Evolutionary conservation across 2,329 filamentous ascomycete genomes (phyloP).

Genomic region (Neocucurbitaria cava): DNA sequence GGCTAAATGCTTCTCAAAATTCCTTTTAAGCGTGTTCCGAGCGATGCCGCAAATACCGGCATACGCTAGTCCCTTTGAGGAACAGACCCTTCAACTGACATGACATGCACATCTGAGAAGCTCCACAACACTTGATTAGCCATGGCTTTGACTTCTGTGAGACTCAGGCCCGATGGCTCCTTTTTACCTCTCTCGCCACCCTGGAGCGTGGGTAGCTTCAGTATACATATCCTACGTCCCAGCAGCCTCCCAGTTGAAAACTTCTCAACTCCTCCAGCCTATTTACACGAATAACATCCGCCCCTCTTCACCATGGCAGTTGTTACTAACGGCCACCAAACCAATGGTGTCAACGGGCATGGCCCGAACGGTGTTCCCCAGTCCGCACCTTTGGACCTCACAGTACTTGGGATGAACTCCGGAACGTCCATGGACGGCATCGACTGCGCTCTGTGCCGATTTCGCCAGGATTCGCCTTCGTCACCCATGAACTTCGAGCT

Average conservation of each 20-base stretch:
- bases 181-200: too few relatives aligned
- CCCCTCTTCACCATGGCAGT: background rate
- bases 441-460: constrained; percentile 64
- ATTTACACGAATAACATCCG: background rate
- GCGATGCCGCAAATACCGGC: too few relatives aligned
- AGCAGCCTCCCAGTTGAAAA: background rate
- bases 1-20: too few relatives aligned
- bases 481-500: constrained; percentile 64
- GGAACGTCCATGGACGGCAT: constrained; percentile 66
- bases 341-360: background rate
- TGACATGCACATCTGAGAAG: too few relatives aligned
- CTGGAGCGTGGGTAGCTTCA: background rate
- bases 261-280: background rate
- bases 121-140: background rate
- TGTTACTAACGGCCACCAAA: background rate
- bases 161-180: too few relatives aligned
- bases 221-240: background rate
- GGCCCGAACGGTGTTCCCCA: constrained; percentile 2
- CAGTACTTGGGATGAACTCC: constrained; percentile 62
- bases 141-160: too few relatives aligned
- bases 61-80: too few relatives aligned
- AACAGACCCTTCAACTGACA: too few relatives aligned
- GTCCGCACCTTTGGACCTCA: constrained; percentile 54
- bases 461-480: constrained; percentile 59
- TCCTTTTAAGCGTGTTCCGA: background rate